phyloP scores from a whole-genome alignment of 1,284 basidiomycete species.

The Somion occarium region DNA sequence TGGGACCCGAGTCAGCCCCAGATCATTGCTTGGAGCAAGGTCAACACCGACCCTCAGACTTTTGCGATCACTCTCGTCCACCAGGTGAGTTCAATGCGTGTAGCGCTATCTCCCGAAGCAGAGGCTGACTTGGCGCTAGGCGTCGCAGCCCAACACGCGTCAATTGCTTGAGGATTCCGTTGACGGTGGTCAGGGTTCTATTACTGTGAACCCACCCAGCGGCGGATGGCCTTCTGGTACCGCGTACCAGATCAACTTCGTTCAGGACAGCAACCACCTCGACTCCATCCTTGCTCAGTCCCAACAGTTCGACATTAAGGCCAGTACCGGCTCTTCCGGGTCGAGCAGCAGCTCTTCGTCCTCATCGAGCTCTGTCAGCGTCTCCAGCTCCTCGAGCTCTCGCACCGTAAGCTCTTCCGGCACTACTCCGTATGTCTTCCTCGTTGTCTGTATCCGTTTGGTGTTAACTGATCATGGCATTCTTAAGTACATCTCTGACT shows the following conservation, averaged over 20 bases:
- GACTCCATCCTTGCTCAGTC: constrained; percentile 65
- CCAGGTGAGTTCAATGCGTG: constrained; percentile 34
- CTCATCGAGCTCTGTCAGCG: constrained; percentile 7
- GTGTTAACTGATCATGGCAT: not conserved
- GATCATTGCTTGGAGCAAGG: constrained; percentile 57
- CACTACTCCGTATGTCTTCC: not conserved
- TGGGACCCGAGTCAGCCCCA: constrained; percentile 63
- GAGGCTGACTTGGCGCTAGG: constrained; percentile 13
- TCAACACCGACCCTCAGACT: constrained; percentile 57
- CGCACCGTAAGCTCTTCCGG: constrained; percentile 13
- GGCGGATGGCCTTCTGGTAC: constrained; percentile 53
- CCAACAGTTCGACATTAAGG: constrained; percentile 46
- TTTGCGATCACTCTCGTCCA: constrained; percentile 71
- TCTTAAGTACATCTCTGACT: constrained; percentile 4
- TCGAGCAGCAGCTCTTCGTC: constrained; percentile 15
- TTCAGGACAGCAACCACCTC: constrained; percentile 39
- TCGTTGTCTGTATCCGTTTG: not conserved
- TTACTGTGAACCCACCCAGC: constrained; percentile 44
- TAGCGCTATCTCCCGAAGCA: not conserved
- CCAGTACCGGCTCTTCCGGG: constrained; percentile 19
- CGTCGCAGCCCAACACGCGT: constrained; percentile 22
- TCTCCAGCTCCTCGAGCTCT: not conserved
- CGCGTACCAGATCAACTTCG: constrained; percentile 68
- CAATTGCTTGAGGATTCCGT: constrained; percentile 49
- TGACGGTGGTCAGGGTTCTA: constrained; percentile 31